Conservation (phyloP, 129 eudicot species). For the Ambrosia trifida region DNA sequence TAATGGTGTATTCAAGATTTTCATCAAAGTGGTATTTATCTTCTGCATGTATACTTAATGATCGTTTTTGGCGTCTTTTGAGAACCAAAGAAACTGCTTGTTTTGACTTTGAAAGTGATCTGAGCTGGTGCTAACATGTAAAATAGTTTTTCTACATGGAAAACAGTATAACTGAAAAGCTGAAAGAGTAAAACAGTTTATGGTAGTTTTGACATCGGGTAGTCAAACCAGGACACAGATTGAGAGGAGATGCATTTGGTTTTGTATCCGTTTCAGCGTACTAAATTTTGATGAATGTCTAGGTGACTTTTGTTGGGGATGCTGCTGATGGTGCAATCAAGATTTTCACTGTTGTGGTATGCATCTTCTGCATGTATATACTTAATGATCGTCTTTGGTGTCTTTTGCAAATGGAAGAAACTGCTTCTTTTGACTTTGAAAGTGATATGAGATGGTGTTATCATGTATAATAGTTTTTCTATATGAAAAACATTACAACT, state of each 20-base stretch:
- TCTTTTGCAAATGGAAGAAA: neutral
- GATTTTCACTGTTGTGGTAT: constrained; percentile 89
- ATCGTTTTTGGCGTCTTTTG: constrained; percentile 3
- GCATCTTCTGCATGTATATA: constrained; percentile 30
- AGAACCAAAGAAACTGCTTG: neutral
- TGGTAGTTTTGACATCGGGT: neutral
- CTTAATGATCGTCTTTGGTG: neutral
- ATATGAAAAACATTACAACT: neutral
- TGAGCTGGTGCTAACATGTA: neutral
- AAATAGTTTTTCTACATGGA: neutral
- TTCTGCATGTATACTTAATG: constrained; percentile 9
- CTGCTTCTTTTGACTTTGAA: neutral
- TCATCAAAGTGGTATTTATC: constrained; percentile 79
- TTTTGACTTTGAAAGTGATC: neutral
- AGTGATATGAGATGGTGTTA: neutral
- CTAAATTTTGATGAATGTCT: no score
- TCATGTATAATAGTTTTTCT: neutral
- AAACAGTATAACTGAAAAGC: neutral
- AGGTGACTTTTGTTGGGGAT: constrained; percentile 48
- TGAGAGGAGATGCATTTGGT: no score
- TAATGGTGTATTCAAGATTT: constrained; percentile 75
- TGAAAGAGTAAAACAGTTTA: neutral
- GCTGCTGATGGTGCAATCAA: constrained; percentile 79
- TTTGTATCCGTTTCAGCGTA: no score
- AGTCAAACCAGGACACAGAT: no score